Percentiles rank a stretch among this genome's conserved stretches.
phyloP scores from a whole-genome alignment of 768 basidiomycete species.

The Infundibulicybe gibba region DNA sequence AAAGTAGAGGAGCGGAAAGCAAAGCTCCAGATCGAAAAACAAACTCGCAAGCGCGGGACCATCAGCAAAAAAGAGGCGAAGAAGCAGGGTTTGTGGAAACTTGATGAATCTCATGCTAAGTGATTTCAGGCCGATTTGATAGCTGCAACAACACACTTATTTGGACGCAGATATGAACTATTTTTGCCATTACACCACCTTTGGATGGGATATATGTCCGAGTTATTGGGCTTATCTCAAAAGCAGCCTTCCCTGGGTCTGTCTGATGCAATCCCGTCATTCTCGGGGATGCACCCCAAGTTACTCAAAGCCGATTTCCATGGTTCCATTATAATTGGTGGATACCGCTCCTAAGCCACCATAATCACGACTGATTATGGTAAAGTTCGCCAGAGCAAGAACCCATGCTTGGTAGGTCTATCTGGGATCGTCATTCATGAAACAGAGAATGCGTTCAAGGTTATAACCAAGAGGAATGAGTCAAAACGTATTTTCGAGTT shows the following conservation, averaged over 20 bases:
- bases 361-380: neutral
- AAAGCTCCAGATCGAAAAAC: constrained; percentile 38
- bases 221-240: constrained; percentile 59
- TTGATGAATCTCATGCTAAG: constrained; percentile 61
- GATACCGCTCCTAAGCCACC: constrained; percentile 9
- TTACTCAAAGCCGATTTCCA: constrained; percentile 89
- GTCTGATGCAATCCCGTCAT: constrained; percentile 41
- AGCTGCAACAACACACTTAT: neutral
- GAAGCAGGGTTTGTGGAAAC: constrained; percentile 61
- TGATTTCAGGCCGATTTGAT: constrained; percentile 15
- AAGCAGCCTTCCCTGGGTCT: constrained; percentile 21
- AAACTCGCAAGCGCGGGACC: constrained; percentile 39
- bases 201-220: constrained; percentile 90
- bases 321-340: constrained; percentile 76
- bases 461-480: constrained; percentile 66
- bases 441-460: constrained; percentile 80
- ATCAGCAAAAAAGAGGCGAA: constrained; percentile 51
- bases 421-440: constrained; percentile 87
- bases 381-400: constrained; percentile 72
- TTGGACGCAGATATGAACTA: constrained; percentile 53
- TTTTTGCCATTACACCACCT: constrained; percentile 76
- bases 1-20: constrained; percentile 45
- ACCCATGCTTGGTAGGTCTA: constrained; percentile 68
- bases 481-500: constrained; percentile 59
- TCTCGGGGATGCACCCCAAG: constrained; percentile 71